Conservation (phyloP, 768 basidiomycete genomes). For the Mycena latifolia region DNA sequence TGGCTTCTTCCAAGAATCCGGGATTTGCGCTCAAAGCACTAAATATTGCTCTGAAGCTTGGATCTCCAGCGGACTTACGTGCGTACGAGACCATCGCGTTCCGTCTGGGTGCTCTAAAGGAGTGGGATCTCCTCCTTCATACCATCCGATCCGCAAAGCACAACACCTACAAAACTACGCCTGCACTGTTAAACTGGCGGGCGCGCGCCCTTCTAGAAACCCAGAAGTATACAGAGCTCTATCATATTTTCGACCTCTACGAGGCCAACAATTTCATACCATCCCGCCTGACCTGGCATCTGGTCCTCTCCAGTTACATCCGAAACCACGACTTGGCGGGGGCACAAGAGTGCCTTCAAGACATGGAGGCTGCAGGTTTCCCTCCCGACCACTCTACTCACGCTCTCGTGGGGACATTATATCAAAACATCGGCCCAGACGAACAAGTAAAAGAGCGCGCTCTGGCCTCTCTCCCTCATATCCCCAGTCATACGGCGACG, state of each 20-base stretch:
- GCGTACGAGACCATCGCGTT: slow-evolving; percentile 70
- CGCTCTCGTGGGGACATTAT: slow-evolving; percentile 66
- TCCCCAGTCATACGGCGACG: slow-evolving; percentile 58
- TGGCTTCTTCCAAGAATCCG: slow-evolving; percentile 51
- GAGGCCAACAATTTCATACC: slow-evolving; percentile 57
- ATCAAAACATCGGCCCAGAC: slow-evolving; percentile 70
- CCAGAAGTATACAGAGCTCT: slow-evolving; percentile 60
- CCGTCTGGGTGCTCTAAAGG: slow-evolving; percentile 57
- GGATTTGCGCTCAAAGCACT: slow-evolving; percentile 59
- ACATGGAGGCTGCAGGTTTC: slow-evolving; percentile 71
- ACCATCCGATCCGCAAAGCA: slow-evolving; percentile 62
- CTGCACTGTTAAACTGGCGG: slow-evolving; percentile 79
- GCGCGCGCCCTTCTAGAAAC: slow-evolving; percentile 70
- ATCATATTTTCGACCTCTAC: slow-evolving; percentile 65
- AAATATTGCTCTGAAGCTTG: slow-evolving; percentile 60
- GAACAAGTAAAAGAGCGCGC: slow-evolving; percentile 64
- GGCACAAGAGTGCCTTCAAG: slow-evolving; percentile 64
- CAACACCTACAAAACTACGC: slow-evolving; percentile 62
- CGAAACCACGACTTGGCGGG: slow-evolving; percentile 73
- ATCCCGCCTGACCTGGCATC: slow-evolving; percentile 74
- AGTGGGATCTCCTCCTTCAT: slow-evolving; percentile 65
- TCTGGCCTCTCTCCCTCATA: slow-evolving; percentile 57
- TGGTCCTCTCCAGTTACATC: slow-evolving; percentile 75
- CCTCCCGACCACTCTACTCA: slow-evolving; percentile 69
- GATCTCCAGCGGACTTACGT: slow-evolving; percentile 61